Conservation (phyloP, 352 stramenopile genomes). For the Globisporangium parvum region DNA sequence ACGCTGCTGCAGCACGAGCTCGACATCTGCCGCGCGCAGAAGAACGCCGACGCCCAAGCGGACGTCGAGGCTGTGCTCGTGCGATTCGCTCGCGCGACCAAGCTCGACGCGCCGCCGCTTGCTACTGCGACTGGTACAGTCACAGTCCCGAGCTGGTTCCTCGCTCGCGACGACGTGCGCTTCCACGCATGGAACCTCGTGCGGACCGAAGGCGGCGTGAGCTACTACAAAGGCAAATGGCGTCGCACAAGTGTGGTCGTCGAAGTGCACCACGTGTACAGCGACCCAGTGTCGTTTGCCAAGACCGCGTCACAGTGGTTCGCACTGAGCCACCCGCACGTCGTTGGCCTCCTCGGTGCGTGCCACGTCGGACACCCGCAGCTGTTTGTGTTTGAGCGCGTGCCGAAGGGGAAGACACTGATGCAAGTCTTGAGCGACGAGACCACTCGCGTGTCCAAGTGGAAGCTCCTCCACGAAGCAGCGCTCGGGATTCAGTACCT, state of each 20-base stretch:
- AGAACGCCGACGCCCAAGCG: background rate
- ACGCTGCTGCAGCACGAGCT: background rate
- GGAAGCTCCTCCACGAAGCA: conserved; percentile 15
- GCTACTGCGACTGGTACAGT: too few species aligned
- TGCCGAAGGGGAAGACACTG: background rate
- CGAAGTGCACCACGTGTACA: background rate
- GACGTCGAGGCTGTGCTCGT: background rate
- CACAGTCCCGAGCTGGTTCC: background rate
- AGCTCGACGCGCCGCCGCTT: background rate
- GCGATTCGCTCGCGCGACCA: background rate
- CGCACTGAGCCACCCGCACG: conserved; percentile 7
- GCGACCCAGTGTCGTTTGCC: background rate
- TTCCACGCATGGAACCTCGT: background rate
- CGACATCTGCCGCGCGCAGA: background rate
- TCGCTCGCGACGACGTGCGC: background rate
- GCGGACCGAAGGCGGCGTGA: background rate
- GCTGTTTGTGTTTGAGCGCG: conserved; percentile 2
- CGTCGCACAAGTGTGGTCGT: conserved; percentile 1
- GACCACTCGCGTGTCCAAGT: background rate
- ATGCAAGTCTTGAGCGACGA: background rate
- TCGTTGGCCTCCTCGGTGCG: conserved; percentile 4
- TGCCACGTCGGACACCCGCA: background rate
- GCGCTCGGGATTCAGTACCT: conserved; percentile 23
- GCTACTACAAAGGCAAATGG: conserved; percentile 5
- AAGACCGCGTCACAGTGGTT: background rate